Percentiles rank a stretch among this genome's conserved stretches.
phyloP scores from a whole-genome alignment of 1,284 basidiomycete species.

The Tetrapyrgos nigripes region DNA sequence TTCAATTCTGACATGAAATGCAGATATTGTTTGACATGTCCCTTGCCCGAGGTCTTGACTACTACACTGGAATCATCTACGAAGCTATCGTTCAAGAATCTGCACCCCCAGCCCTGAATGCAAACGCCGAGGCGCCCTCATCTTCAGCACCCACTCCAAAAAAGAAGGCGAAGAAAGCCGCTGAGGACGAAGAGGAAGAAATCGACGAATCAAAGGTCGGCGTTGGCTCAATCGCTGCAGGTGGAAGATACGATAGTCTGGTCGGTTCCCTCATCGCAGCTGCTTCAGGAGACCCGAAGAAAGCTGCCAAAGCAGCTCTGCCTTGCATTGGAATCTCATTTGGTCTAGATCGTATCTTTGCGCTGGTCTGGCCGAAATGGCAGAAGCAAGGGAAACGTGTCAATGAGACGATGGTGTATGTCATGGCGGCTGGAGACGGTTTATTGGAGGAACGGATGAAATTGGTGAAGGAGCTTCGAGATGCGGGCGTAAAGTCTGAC shows the following conservation, averaged over 20 bases:
- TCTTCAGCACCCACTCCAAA: slow-evolving; percentile 41
- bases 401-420: slow-evolving; percentile 95
- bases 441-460: slow-evolving; percentile 87
- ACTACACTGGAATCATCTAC: slow-evolving; percentile 99
- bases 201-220: slow-evolving; percentile 94
- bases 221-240: slow-evolving; percentile 97
- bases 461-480: slow-evolving; percentile 85
- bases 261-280: slow-evolving; percentile 92
- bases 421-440: slow-evolving; percentile 93
- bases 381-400: slow-evolving; percentile 78
- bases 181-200: slow-evolving; percentile 70
- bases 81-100: slow-evolving; percentile 95
- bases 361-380: slow-evolving; percentile 89
- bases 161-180: slow-evolving; percentile 52
- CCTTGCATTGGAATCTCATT: slow-evolving; percentile 96
- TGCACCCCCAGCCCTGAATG: slow-evolving; percentile 84
- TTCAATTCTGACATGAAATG: neutral
- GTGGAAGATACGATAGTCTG: slow-evolving; percentile 97
- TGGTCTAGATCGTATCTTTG: slow-evolving; percentile 96
- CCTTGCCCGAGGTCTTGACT: slow-evolving; percentile 95
- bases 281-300: slow-evolving; percentile 62
- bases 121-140: slow-evolving; percentile 55
- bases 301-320: slow-evolving; percentile 66
- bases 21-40: slow-evolving; percentile 97
- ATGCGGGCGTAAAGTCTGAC: slow-evolving; percentile 93